Evolutionary conservation across 1,284 basidiomycete species (phyloP).

Genomic region (Apiotrichum sp.): DNA sequence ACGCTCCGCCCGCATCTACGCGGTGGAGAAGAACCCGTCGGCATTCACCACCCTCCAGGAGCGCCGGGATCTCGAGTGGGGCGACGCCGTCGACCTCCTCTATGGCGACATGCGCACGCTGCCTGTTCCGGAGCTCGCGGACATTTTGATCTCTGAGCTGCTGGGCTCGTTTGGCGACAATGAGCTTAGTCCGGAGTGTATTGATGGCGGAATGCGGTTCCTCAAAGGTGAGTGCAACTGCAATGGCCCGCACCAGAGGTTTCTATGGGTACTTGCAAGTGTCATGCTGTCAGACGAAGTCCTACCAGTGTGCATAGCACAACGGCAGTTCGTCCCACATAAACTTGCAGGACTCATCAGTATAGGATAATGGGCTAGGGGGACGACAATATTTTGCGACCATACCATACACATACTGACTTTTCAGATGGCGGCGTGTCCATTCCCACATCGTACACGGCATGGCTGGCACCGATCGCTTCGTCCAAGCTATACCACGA

Average conservation of each 20-base stretch:
- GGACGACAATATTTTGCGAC: background rate
- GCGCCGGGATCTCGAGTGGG: conserved; percentile 76
- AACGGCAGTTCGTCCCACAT: too few relatives aligned
- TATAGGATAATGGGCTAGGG: too few relatives aligned
- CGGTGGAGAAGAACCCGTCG: conserved; percentile 93
- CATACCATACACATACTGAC: background rate
- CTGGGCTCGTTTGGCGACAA: conserved; percentile 98
- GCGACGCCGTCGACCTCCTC: conserved; percentile 67
- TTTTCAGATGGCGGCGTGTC: conserved; percentile 77
- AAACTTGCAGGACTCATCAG: background rate
- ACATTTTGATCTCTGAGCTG: conserved; percentile 93
- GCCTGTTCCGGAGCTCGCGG: conserved; percentile 73
- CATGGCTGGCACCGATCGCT: conserved; percentile 86
- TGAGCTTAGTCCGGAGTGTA: conserved; percentile 93
- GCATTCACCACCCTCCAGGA: conserved; percentile 89
- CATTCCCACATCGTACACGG: conserved; percentile 92
- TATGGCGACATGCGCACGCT: conserved; percentile 91
- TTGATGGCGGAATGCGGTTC: conserved; percentile 90
- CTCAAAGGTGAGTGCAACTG: conserved; percentile 62
- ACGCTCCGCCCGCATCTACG: conserved; percentile 66
- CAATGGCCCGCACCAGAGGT: too few relatives aligned
- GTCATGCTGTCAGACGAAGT: too few relatives aligned
- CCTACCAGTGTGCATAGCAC: too few relatives aligned
- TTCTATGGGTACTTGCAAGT: too few relatives aligned
- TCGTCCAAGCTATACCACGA: conserved; percentile 87